Evolutionary conservation across 768 basidiomycete species (phyloP).

Genomic region (Pulveroboletus sp.): DNA sequence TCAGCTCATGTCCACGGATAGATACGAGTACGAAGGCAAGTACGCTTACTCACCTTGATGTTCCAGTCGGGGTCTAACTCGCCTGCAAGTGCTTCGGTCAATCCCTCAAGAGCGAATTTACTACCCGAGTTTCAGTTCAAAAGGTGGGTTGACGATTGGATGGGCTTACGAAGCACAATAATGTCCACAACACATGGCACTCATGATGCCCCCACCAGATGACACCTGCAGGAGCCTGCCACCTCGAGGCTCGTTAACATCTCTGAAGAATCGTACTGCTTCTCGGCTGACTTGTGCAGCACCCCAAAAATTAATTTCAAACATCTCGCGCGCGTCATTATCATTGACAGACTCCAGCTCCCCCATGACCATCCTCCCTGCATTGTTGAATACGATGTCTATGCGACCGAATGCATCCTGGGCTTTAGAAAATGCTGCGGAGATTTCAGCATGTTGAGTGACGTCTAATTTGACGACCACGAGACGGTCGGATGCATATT

Average conservation of each 20-base stretch:
- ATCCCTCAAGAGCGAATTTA: conserved; percentile 25
- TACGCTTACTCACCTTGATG: conserved; percentile 11
- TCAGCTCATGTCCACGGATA: not conserved
- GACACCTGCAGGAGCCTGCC: conserved; percentile 34
- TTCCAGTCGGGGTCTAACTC: conserved; percentile 16
- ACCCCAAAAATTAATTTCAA: conserved; percentile 37
- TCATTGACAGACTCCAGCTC: conserved; percentile 35
- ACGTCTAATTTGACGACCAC: conserved; percentile 32
- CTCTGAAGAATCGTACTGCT: conserved; percentile 34
- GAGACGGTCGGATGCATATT: conserved; percentile 21
- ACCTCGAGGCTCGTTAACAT: conserved; percentile 32
- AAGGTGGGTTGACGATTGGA: not conserved
- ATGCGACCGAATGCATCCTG: conserved; percentile 30
- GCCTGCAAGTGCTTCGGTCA: conserved; percentile 18
- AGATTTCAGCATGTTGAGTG: conserved; percentile 21
- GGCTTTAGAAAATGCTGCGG: conserved; percentile 26
- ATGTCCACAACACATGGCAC: conserved; percentile 6
- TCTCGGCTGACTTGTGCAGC: conserved; percentile 27
- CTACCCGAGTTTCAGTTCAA: not conserved
- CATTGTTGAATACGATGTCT: conserved; percentile 38
- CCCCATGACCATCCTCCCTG: conserved; percentile 23
- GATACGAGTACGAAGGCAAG: not conserved
- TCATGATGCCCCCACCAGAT: conserved; percentile 23
- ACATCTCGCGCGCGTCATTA: conserved; percentile 29
- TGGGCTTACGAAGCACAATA: conserved; percentile 27